Base-by-base conservation (phyloP, 2,329 filamentous ascomycete genomes). In the Shiraia bambusicola region DNA sequence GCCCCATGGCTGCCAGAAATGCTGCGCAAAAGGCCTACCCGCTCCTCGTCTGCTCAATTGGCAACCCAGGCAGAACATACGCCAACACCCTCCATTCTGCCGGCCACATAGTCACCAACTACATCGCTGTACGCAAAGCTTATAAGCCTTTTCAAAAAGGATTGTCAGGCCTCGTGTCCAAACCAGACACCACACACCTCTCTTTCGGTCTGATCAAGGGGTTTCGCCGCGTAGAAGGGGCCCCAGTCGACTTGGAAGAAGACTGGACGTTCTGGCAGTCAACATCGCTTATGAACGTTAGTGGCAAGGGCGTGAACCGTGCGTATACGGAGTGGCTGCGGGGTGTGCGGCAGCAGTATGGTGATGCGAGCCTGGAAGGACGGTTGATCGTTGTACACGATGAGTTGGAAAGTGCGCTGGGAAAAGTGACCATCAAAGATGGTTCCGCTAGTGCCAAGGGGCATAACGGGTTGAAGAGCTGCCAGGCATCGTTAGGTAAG, bases 41-140 rank as follows among this genome's bases (percentile, higher is more conserved):
- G 28, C 81, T 95, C 56, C 81, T 97, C 42, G 77, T 97, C 58
- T 80, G 90, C 72, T 93, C 88, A 49, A 79, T 98, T 49, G 93
- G 93, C 54, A 97, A 97, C 58, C 89, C 87, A 6, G 56, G 58
- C 42, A 74, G 82, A 2, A 65, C 71, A 15, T 91, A 92, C 69
- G 79, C 81, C 52, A 78, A 85, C 50, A 94, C 88, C 14, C 82
- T 92, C 6, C 93, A 97, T 71, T 91, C 84, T 16, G 89, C 90
- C 11, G 93, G 91, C 9, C 92, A 97, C 72, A 80, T 83, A 41
- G 80, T 89, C 32, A 80, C 95, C 52, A 74, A 79, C 39, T 49
- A 56, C 36, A 51, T 64, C 37, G 37, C 51, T 0, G 27, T 31
- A 3, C 49, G 49, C 3, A 64, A 64, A 28, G 29, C 25, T 44